phyloP scores from a whole-genome alignment of 306 rosid genomes.

The Cucurbita moschata region DNA sequence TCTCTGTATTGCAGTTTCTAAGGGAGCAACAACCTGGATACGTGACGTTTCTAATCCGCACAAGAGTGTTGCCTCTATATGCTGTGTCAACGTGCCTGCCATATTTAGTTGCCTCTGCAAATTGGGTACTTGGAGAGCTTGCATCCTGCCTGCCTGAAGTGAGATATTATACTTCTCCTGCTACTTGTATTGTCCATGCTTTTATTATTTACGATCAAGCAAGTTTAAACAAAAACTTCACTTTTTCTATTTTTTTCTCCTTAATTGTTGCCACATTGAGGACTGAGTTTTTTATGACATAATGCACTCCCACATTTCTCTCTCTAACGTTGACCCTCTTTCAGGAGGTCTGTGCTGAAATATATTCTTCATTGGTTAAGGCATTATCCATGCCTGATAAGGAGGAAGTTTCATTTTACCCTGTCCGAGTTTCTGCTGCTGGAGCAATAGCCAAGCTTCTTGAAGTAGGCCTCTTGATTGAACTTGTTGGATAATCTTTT shows the following conservation, averaged over 20 bases:
- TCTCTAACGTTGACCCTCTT: slow-evolving; percentile 4
- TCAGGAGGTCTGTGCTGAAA: slow-evolving; percentile 68
- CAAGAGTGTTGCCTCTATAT: slow-evolving; percentile 63
- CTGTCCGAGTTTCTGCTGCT: slow-evolving; percentile 83
- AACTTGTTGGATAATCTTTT: not conserved
- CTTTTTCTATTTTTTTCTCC: not conserved
- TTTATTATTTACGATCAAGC: not conserved
- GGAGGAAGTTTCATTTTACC: slow-evolving; percentile 52
- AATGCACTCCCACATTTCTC: not conserved
- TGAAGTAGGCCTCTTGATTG: slow-evolving; percentile 41
- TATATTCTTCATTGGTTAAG: slow-evolving; percentile 58
- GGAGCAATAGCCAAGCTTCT: slow-evolving; percentile 67
- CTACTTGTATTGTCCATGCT: slow-evolving; percentile 11
- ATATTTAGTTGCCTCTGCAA: slow-evolving; percentile 66
- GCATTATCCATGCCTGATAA: slow-evolving; percentile 57
- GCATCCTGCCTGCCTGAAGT: slow-evolving; percentile 79
- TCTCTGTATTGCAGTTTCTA: slow-evolving; percentile 48
- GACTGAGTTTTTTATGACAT: not conserved
- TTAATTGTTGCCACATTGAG: not conserved
- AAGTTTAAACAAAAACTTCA: not conserved
- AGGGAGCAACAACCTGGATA: slow-evolving; percentile 62
- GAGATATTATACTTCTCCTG: slow-evolving; percentile 13
- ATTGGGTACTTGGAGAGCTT: slow-evolving; percentile 91
- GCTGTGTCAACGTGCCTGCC: slow-evolving; percentile 28
- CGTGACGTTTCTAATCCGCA: slow-evolving; percentile 31